Conservation (phyloP, 345 rosid species). For the Firmiana major region DNA sequence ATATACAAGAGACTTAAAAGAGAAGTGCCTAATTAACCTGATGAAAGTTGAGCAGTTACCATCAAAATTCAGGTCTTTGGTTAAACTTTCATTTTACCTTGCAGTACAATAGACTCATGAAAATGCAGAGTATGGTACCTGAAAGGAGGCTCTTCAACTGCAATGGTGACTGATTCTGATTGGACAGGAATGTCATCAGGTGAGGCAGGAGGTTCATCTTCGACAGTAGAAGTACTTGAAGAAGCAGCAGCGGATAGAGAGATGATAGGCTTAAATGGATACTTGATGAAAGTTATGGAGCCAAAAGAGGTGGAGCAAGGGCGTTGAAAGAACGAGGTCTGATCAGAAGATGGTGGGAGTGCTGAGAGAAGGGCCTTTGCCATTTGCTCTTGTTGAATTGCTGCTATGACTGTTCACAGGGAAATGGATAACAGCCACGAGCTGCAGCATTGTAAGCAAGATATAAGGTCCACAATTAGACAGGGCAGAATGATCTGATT, state of each 20-base stretch:
- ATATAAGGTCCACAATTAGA: neutral
- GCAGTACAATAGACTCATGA: neutral
- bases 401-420: neutral
- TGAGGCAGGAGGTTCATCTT: constrained; percentile 30
- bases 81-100: neutral
- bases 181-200: constrained; percentile 23
- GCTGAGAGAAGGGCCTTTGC: neutral
- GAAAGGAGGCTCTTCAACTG: constrained; percentile 26
- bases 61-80: neutral
- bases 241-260: constrained; percentile 32
- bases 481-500: neutral
- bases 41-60: neutral
- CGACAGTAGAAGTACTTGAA: constrained; percentile 35
- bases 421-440: neutral
- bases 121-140: constrained; percentile 30
- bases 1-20: neutral
- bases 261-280: constrained; percentile 31
- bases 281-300: constrained; percentile 19
- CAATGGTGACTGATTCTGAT: constrained; percentile 21
- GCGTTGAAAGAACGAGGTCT: constrained; percentile 17
- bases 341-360: neutral
- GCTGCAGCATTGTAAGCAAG: neutral
- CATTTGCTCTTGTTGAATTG: neutral
- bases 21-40: neutral
- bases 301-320: constrained; percentile 22